Evolutionary conservation across 495 filamentous ascomycete genomes (phyloP).

Genomic region (Penicillium chermesinum): DNA sequence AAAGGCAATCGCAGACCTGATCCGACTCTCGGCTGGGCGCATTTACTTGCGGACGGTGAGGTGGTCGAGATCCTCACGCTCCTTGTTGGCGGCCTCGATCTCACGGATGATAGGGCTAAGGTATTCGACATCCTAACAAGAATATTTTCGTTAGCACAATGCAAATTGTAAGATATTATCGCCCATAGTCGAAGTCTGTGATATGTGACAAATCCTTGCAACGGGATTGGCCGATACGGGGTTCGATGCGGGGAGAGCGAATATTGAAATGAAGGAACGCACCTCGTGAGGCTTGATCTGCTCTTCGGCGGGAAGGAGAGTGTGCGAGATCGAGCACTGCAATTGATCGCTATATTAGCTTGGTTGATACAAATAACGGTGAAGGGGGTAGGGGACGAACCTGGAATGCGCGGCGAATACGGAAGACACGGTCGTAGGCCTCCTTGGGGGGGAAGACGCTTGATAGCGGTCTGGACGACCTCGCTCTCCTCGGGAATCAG

Average conservation of each 20-base stretch:
- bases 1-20: conserved; percentile 13
- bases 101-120: conserved; percentile 75
- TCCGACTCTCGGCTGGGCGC: conserved; percentile 3
- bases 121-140: conserved; percentile 66
- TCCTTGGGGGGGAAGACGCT: conserved; percentile 86
- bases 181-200: conserved; percentile 8
- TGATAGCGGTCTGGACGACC: conserved; percentile 75
- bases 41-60: conserved; percentile 59
- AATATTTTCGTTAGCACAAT: conserved; percentile 15
- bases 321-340: conserved; percentile 78
- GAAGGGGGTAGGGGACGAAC: conserved; percentile 37
- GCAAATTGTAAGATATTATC: neutral
- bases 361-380: neutral
- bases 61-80: conserved; percentile 77
- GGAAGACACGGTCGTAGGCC: conserved; percentile 93
- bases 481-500: conserved; percentile 88
- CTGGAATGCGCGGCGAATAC: conserved; percentile 92
- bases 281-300: conserved; percentile 75
- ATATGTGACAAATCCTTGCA: conserved; percentile 40
- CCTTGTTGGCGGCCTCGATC: conserved; percentile 74
- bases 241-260: conserved; percentile 22
- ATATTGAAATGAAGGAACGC: conserved; percentile 26
- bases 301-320: conserved; percentile 74
- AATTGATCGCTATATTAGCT: conserved; percentile 24
- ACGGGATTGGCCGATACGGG: conserved; percentile 39